Percentiles rank a stretch among this genome's conserved stretches.
Conservation (phyloP, 192 early-diverging fungal species). For the Umbelopsis isabellina region DNA sequence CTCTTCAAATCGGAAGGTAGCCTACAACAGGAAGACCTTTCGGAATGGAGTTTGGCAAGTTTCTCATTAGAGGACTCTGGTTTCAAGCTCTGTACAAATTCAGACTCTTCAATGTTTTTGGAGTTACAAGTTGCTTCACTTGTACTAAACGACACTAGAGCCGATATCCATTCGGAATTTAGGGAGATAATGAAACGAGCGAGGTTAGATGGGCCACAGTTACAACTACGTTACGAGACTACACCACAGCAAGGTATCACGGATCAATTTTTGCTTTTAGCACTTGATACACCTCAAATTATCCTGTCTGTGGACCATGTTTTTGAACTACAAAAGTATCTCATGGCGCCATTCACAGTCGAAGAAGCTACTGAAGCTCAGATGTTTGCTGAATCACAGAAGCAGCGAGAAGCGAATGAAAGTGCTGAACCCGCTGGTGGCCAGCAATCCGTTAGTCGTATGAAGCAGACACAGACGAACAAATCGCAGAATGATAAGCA, state of each 20-base stretch:
- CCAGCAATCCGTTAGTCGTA: neutral
- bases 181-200: slow-evolving; percentile 65
- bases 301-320: slow-evolving; percentile 77
- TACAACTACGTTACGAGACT: slow-evolving; percentile 37
- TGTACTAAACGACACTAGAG: slow-evolving; percentile 69
- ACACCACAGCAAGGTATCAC: slow-evolving; percentile 1
- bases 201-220: slow-evolving; percentile 51
- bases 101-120: slow-evolving; percentile 56
- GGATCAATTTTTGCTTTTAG: slow-evolving; percentile 50
- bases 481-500: neutral
- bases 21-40: slow-evolving; percentile 31
- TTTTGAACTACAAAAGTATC: slow-evolving; percentile 69
- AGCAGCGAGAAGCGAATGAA: neutral
- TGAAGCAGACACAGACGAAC: neutral
- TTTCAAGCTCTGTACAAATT: slow-evolving; percentile 53
- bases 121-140: slow-evolving; percentile 65
- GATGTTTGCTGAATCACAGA: slow-evolving; percentile 26
- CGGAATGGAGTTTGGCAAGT: slow-evolving; percentile 30
- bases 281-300: slow-evolving; percentile 70
- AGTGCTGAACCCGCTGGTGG: slow-evolving; percentile 7
- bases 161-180: slow-evolving; percentile 62
- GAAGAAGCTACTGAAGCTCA: slow-evolving; percentile 33
- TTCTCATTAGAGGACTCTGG: slow-evolving; percentile 25
- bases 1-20: slow-evolving; percentile 52
- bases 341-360: slow-evolving; percentile 56